Evolutionary conservation across 1,139 yeast genomes (phyloP), one percentile per base, ranked within the genome.

Genomic region (Debaryomycetaceae sp.): DNA sequence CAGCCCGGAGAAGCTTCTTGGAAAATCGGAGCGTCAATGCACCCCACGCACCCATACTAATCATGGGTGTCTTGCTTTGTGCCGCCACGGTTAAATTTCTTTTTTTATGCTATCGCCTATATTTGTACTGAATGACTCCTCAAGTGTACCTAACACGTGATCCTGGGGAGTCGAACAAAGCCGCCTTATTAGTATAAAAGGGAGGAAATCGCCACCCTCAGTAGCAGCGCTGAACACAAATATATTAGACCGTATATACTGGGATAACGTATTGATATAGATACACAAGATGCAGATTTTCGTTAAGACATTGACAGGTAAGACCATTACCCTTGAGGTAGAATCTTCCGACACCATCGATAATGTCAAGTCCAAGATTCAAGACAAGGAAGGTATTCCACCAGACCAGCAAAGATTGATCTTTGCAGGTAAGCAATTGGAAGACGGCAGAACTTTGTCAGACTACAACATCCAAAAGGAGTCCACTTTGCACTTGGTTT

Each of bases 261-360:
- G 20, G 24, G 24, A 7, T 36, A 36, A 3, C 17, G 5, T 14
- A n/a, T 22, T 37, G 24, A 9, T 24, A 23, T 11, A 36, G 23
- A 17, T n/a, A 35, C 13, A 24, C 34, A 23, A 11, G n/a, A 91
- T 91, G 98, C 97, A 91, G 81, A 90, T 91, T 80, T 93, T 93
- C 81, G 97, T 93, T 80, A 91, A 91, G 80, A 91, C 98, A 78
- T 81, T 91, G 70, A 90, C 98, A 60, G 98, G 98, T 79, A 93
- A 91, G 89, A 93, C 99, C 64, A 91, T 93, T 78, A 91, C 98
- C 83, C 85, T 91, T 63, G 98, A 93, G 81, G 98, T 91, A 68
- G 97, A 91, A 82, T 89, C 98, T 63, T 89, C 97, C 65, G 98
- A 91, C 87, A 89, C 98, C 64, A 90, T 93, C 75, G 97, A 90